phyloP scores from a whole-genome alignment of 169 alveolate genomes.

The Plasmodium billcollinsi region DNA sequence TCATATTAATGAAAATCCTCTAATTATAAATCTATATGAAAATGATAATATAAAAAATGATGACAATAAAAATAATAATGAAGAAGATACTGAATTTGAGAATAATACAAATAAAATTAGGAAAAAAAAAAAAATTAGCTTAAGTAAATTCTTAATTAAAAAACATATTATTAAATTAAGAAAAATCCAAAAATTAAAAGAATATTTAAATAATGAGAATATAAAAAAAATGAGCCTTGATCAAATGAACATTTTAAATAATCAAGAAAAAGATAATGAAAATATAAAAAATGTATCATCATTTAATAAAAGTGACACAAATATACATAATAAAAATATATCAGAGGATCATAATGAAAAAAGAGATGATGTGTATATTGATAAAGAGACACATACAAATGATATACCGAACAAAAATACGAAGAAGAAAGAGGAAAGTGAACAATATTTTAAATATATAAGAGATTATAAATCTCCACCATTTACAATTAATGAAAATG shows the following conservation, averaged over 20 bases:
- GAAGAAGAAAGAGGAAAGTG: constrained; percentile 5
- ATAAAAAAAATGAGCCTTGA: neutral
- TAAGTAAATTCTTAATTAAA: constrained; percentile 59
- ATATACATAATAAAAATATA: neutral
- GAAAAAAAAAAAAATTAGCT: constrained; percentile 32
- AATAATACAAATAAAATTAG: neutral
- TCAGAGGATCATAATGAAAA: constrained; percentile 5
- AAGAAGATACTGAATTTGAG: neutral
- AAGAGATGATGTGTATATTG: constrained; percentile 1
- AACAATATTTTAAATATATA: constrained; percentile 46
- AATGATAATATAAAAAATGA: neutral
- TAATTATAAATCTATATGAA: neutral
- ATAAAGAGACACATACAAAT: neutral
- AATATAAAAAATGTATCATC: neutral
- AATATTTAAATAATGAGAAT: constrained; percentile 7
- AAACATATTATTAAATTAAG: constrained; percentile 42
- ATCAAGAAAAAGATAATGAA: neutral
- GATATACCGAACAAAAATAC: neutral
- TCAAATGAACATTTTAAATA: neutral
- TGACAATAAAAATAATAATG: constrained; percentile 13
- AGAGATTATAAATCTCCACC: constrained; percentile 71
- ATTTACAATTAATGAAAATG: constrained; percentile 30
- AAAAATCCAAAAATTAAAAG: constrained; percentile 16
- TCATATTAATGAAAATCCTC: neutral
- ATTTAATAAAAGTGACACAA: constrained; percentile 7